Evolutionary conservation across 208 protist genomes (phyloP), one percentile per base, ranked within the genome.

Genomic region (Acanthamoeba royreba): DNA sequence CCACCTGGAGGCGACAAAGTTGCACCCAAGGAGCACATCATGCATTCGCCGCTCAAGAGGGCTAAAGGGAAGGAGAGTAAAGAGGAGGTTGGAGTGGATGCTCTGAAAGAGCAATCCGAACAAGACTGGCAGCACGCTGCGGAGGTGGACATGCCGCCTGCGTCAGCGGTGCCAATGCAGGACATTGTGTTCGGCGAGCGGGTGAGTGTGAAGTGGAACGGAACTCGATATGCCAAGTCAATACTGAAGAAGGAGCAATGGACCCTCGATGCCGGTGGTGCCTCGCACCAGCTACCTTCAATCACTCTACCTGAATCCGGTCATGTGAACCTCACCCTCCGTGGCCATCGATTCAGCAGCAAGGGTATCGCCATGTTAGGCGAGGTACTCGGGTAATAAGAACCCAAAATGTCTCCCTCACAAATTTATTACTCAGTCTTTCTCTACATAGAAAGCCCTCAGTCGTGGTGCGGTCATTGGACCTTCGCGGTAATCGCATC

Each of bases 191-290:
- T 83, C 42, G 72, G 72, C 5, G 72, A 45, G 72, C 72, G 72
- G 42, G 35, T 45, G 72, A 83, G 72, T n/a, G 72, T 83, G 72
- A 38, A 83, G n/a, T 83, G 72, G 72, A 83, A 83, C 72, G 72
- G 72, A 17, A 52, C 7, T 7, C 38, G 72, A 5, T 83, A 83
- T 43, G 72, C 45, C 42, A 15, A 31, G 42, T 83, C 72, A n/a
- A 28, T 83, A 17, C 72, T 83, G 25, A 46, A 52, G 40, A 74
- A 74, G 15, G 33, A 42, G 35, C 63, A 43, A 28, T 11, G 28
- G n/a, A 69, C 38, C 58, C 7, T 33, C 9, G 38, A n/a, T n/a
- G 40, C 72, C 0, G 72, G 31, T 42, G 11, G 72, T 83, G 40
- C 72, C 72, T 15, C n/a, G n/a, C 42, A 52, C n/a, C n/a, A n/a